Base-by-base conservation (phyloP, 768 basidiomycete species). In the Hydnum rufescens region DNA sequence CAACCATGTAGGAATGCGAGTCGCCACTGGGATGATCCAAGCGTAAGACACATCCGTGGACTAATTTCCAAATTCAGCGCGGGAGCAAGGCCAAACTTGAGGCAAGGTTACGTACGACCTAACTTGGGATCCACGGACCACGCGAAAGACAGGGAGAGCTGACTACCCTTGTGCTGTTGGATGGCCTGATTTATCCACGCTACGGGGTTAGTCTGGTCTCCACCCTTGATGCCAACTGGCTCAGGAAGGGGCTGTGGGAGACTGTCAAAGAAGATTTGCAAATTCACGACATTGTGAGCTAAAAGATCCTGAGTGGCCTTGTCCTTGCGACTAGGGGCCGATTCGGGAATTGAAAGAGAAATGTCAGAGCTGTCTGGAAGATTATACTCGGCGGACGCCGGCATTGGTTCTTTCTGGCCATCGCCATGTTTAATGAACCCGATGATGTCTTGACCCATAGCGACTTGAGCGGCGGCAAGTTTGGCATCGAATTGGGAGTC, bases 231-330 rank as follows among this genome's bases (percentile, higher is more conserved):
- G 1, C 67, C 69, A 5, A 78, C 66, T 6, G 66, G 58, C 54
- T 78, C 76, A 0, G 77, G 74, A 50, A 81, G 72, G 1, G 79
- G 81, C 43, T 70, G 69, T 1, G 80, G 79, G 43, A 84, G 71
- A 13, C 73, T 62, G n/a, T 78, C 78, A 58, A 72, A 79, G 61
- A 77, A 82, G 1, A 63, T 63, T 55, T 78, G 76, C 1, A 83
- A 63, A 0, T 71, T 68, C 39, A 69, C 62, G 2, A 65, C 63
- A 18, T 56, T 39, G 54, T 47, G 54, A 16, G 52, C 53, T 50
- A 51, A 28, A 4, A 53, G 54, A 18, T 54, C 42, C 19, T 42
- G 51, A 42, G 25, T 39, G 32, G 52, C 46, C 18, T 53, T 43
- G 22, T 56, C 51, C 23, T 54, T 54, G 6, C 25, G 26, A 26